These are phyloP conservation scores for Colletotrichum sp. DNA, from an alignment of 2,329 filamentous ascomycete species.

Conservation along the genomic window DNA sequence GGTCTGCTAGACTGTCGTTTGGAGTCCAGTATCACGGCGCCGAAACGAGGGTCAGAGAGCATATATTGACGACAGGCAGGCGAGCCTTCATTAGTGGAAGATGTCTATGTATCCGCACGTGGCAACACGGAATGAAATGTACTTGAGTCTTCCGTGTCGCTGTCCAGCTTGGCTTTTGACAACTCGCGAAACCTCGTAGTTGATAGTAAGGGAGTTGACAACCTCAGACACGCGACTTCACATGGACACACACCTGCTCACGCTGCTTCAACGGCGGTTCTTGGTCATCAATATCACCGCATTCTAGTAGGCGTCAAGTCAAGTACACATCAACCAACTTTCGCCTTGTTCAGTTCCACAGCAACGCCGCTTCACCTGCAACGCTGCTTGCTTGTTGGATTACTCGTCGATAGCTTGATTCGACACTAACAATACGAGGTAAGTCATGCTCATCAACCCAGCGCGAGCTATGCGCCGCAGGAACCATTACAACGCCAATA, in stretches of 20 bases:
- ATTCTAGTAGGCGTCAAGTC: neutral
- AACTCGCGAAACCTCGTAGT: neutral
- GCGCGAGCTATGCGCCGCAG: neutral
- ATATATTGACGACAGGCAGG: neutral
- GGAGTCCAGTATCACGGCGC: neutral
- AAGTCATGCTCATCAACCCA: neutral
- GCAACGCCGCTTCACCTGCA: neutral
- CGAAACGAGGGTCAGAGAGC: neutral
- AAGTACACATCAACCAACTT: neutral
- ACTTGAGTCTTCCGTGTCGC: neutral
- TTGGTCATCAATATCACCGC: neutral
- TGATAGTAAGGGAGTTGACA: neutral
- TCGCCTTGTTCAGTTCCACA: neutral
- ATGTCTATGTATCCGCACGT: neutral
- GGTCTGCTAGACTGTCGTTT: neutral
- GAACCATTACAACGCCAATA: neutral
- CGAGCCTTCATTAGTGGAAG: neutral
- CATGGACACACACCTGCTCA: neutral
- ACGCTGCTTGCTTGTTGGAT: neutral
- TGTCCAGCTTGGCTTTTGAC: neutral
- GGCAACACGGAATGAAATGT: neutral
- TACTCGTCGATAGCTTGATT: neutral
- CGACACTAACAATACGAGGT: neutral
- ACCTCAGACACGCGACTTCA: neutral
- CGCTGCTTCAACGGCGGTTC: neutral